Conservation (phyloP, 306 rosid genomes). For the Notholithocarpus densiflorus region DNA sequence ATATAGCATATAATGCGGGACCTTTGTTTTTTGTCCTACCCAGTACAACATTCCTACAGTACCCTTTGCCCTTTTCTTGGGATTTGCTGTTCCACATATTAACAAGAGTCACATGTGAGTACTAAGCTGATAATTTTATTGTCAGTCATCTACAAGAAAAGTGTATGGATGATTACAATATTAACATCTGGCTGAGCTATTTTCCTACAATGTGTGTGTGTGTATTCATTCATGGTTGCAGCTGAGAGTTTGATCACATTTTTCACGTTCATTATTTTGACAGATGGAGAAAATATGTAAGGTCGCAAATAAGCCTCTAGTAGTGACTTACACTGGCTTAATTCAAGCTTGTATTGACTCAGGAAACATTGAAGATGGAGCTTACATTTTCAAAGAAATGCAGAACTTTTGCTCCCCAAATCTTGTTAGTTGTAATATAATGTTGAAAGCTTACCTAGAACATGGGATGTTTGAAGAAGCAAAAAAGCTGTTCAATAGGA, state of each 20-base stretch:
- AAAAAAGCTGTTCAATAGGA: constrained; percentile 56
- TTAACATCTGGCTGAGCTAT: not conserved
- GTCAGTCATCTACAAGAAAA: not conserved
- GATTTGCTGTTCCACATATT: not conserved
- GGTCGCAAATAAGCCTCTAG: constrained; percentile 93
- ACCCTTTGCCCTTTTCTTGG: not conserved
- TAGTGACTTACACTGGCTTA: constrained; percentile 92
- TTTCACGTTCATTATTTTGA: constrained; percentile 23
- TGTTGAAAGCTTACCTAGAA: constrained; percentile 72
- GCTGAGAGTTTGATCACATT: constrained; percentile 18
- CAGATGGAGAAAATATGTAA: constrained; percentile 90
- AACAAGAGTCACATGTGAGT: not conserved
- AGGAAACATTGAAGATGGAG: constrained; percentile 58
- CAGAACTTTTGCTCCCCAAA: constrained; percentile 75
- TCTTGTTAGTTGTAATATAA: constrained; percentile 78
- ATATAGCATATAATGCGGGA: not conserved
- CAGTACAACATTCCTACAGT: not conserved
- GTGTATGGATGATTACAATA: not conserved
- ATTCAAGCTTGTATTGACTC: constrained; percentile 82
- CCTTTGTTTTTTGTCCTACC: not conserved
- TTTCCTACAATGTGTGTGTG: not conserved
- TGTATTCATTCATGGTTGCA: not conserved
- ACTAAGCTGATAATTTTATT: not conserved
- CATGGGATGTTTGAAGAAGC: constrained; percentile 79
- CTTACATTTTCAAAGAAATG: constrained; percentile 71